Conservation (phyloP, 179 eudicot species). For the Silene coronaria region DNA sequence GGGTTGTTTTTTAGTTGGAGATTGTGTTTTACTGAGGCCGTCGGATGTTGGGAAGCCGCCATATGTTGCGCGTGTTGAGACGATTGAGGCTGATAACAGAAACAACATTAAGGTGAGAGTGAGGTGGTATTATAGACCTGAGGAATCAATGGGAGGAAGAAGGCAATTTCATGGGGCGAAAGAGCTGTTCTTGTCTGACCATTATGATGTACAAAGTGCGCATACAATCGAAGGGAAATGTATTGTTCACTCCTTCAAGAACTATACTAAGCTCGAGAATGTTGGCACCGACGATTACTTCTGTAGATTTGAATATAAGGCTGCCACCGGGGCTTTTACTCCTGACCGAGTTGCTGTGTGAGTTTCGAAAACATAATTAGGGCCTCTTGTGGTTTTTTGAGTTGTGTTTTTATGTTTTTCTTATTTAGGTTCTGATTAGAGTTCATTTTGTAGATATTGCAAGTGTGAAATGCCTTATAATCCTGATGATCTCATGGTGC, state of each 20-base stretch:
- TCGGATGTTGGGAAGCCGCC: conserved; percentile 64
- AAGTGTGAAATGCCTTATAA: conserved; percentile 96
- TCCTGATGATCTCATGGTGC: conserved; percentile 89
- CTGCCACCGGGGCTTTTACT: conserved; percentile 73
- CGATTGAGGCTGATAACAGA: conserved; percentile 53
- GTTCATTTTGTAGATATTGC: conserved; percentile 52
- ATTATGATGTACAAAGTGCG: conserved; percentile 73
- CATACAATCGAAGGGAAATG: conserved; percentile 90
- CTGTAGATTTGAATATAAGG: conserved; percentile 80
- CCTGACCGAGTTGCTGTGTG: conserved; percentile 94
- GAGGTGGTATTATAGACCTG: conserved; percentile 93
- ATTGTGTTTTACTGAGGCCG: conserved; percentile 77
- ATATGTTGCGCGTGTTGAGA: conserved; percentile 68
- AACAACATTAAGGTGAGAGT: conserved; percentile 65
- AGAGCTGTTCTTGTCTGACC: conserved; percentile 84
- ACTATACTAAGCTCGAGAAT: conserved; percentile 76
- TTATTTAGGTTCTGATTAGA: conserved; percentile 12
- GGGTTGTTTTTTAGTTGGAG: conserved; percentile 46
- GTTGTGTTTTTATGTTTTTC: not conserved
- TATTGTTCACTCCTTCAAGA: conserved; percentile 70
- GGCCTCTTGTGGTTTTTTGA: not conserved
- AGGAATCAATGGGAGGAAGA: conserved; percentile 89
- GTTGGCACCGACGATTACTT: conserved; percentile 88
- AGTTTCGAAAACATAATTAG: conserved; percentile 27
- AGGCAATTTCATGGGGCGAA: conserved; percentile 81